Base-by-base conservation (phyloP, 2,329 filamentous ascomycete species). In the Arachnomyces sp. region DNA sequence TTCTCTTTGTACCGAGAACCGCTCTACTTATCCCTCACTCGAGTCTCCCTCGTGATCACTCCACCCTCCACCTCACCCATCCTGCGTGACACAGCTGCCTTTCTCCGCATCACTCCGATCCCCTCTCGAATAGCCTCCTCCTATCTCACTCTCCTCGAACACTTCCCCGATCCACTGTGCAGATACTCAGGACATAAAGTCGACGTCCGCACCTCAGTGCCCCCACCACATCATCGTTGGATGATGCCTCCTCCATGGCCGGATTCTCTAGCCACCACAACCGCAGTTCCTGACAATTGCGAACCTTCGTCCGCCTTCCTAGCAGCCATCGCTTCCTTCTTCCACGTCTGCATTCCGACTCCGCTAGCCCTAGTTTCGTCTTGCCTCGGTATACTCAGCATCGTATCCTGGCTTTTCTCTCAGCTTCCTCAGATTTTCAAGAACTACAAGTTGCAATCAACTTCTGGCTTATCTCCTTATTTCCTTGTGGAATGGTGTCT, bases 381-480 rank as follows among this genome's bases (percentile, higher is more conserved):
- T 4, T 46, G 72, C 2, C 67, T 82, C 39, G 80, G 80, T 14
- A 71, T 68, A 0, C 62, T 78, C 44, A 82, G 77, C 52, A 83
- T 84, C 44, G 50, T 80, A 37, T 75, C 78, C 32, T 84, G 80
- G 80, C 69, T 84, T 2, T 84, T 82, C 54, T 80, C 80, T 9
- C 80, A 83, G 56, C 64, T 83, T 18, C 80, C 80, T 2, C 80
- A 84, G 52, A 81, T 84, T 46, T 80, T 76, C 63, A 82, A 82
- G 64, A 84, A 84, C 54, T 77, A 77, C 54, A 68, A 68, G 38
- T 57, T 81, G 14, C 71, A 78, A 52, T 82, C 78, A 9, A 81
- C 79, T 0, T 78, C 78, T 1, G 79, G 80, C 0, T 56, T 84
- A 29, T 81, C 77, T 3, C 72, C 80, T 43, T 80, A 75, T 55